Evolutionary conservation across 331 rosid species (phyloP).

Genomic region (Phaseolus coccineus): DNA sequence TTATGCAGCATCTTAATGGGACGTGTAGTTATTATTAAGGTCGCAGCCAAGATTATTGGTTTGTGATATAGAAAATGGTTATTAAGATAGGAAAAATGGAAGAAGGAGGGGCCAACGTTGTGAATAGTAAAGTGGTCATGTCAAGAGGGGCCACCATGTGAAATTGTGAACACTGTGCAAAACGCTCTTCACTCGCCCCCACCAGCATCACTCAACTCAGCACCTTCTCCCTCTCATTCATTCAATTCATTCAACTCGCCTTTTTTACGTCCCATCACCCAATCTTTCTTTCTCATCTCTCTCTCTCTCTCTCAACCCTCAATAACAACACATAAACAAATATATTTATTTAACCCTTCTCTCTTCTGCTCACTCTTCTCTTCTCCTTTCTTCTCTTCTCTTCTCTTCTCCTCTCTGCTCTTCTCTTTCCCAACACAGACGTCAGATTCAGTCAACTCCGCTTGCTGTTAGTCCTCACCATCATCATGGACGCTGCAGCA

Average conservation of each 20-base stretch:
- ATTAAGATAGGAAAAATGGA: background rate
- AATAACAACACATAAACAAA: background rate
- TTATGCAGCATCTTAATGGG: too few relatives aligned
- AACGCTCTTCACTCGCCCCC: conserved; percentile 20
- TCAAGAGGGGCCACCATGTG: conserved; percentile 74
- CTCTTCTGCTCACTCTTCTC: background rate
- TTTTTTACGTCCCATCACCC: conserved; percentile 87
- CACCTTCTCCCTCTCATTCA: background rate
- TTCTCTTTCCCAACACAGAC: background rate
- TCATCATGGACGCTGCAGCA: conserved; percentile 72
- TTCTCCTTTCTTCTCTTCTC: background rate
- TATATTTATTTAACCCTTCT: background rate
- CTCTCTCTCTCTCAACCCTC: background rate
- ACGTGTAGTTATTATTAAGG: too few relatives aligned
- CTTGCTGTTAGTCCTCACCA: background rate
- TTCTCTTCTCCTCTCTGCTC: too few relatives aligned
- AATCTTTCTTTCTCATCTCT: conserved; percentile 18
- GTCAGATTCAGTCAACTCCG: too few relatives aligned
- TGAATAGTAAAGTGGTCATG: conserved; percentile 58
- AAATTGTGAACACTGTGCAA: conserved; percentile 50
- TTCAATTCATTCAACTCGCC: conserved; percentile 58
- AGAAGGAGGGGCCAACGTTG: conserved; percentile 30
- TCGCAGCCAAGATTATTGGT: too few relatives aligned
- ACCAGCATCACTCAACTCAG: background rate
- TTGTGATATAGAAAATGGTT: too few relatives aligned